Evolutionary conservation across 768 basidiomycete genomes (phyloP), one percentile per base, ranked within the genome.

Genomic region (Tremella yokohamensis): DNA sequence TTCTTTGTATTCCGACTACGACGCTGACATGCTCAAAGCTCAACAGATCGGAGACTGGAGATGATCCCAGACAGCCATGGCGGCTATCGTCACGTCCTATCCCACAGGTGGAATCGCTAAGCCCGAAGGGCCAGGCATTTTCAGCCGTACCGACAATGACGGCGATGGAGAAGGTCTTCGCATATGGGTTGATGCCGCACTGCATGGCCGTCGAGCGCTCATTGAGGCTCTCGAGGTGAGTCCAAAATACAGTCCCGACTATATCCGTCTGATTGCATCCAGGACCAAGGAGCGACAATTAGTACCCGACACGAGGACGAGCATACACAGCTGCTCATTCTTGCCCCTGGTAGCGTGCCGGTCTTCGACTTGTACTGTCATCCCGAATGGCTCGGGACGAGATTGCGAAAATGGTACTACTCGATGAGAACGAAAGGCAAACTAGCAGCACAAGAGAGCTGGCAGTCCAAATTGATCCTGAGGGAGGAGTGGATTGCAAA

Each of bases 341-440:
- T 65, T 0, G 45, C 54, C 20, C 64, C 64, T 1, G 44, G 20
- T 9, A 65, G 61, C 49, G 54, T 42, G 12, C 49, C 54, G 13
- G 18, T 65, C 20, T 65, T 65, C 40, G 64, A 65, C 40, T 40
- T 45, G 45, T 65, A 65, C 39, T 66, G 64, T 49, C 69, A 70
- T 59, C 63, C 69, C 1, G 50, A 50, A 8, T 70, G 69, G 69
- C 56, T 70, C 1, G 12, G 54, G 1, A 44, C 44, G 7, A 24
- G 29, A 20, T 34, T 12, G 12, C n/a, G 29, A 25, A 25, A 40
- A 25, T 55, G 51, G 24, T 29, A 45, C 40, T 25, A 42, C 18
- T 34, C 29, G 29, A 34, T 34, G 29, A 15, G 40, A 11, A 37
- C 37, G 22, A 8, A 22, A 11, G 15, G 18, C 13, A 9, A 25